Conservation (phyloP, 2,329 filamentous ascomycete genomes). For the Alternaria arbusti region DNA sequence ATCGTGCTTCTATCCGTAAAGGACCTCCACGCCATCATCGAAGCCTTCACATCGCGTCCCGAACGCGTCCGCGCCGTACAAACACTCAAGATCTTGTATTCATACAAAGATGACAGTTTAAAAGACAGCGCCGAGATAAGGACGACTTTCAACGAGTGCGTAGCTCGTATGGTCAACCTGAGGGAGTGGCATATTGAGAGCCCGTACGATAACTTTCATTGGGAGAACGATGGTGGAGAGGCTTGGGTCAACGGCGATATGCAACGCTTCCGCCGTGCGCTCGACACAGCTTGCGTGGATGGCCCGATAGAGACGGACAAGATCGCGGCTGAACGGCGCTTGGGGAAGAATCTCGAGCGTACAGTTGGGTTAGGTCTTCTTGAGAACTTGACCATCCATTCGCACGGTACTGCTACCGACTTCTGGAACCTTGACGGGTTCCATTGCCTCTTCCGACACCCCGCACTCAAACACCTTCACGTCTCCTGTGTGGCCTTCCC, state of each 20-base stretch:
- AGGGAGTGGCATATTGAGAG: constrained; percentile 44
- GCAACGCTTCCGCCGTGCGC: constrained; percentile 35
- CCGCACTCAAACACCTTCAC: constrained; percentile 40
- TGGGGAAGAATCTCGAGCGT: constrained; percentile 18
- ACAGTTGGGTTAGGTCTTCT: constrained; percentile 36
- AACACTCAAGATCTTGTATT: constrained; percentile 42
- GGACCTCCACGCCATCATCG: constrained; percentile 32
- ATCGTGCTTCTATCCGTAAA: constrained; percentile 37
- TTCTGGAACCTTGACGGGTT: constrained; percentile 43
- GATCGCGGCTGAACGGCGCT: constrained; percentile 16
- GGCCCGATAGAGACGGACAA: constrained; percentile 19
- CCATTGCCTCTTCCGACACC: constrained; percentile 46
- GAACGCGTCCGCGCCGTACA: constrained; percentile 39
- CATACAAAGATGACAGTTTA: constrained; percentile 25
- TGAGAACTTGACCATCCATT: constrained; percentile 41
- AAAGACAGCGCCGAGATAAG: constrained; percentile 29
- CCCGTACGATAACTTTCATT: constrained; percentile 45
- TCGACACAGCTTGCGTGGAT: constrained; percentile 34
- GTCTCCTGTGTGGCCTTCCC: constrained; percentile 40
- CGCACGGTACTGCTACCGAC: constrained; percentile 39
- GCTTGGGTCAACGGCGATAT: constrained; percentile 45
- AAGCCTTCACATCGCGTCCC: constrained; percentile 30
- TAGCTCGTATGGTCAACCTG: constrained; percentile 40
- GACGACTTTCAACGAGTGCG: constrained; percentile 34
- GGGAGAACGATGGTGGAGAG: constrained; percentile 30